Percentiles rank a stretch among this genome's conserved stretches.
phyloP scores from a whole-genome alignment of 176 grass and related monocot species.

The Phyllostachys edulis region DNA sequence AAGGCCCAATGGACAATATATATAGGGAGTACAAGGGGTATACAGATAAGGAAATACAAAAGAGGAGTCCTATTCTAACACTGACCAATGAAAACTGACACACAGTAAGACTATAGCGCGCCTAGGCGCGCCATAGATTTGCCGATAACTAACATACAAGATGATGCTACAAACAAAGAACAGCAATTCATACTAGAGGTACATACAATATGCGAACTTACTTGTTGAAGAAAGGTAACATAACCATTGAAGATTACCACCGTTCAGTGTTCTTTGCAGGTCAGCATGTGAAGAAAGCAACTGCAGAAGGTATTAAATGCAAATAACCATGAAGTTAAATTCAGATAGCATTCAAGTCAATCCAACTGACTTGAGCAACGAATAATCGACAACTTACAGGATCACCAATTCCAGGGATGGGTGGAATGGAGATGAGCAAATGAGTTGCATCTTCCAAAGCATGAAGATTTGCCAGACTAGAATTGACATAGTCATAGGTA shows the following conservation, averaged over 20 bases:
- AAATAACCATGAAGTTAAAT: not conserved
- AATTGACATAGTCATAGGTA: constrained; percentile 5
- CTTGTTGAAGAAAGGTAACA: constrained; percentile 87
- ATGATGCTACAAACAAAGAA: not conserved
- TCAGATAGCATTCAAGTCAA: not conserved
- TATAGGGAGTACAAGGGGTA: too few species aligned
- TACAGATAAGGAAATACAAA: too few species aligned
- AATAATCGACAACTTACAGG: constrained; percentile 49
- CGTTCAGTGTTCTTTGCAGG: constrained; percentile 43
- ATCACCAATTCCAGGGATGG: constrained; percentile 62
- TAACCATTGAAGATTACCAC: constrained; percentile 70
- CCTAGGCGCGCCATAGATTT: too few species aligned
- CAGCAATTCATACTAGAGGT: not conserved
- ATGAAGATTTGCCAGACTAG: constrained; percentile 46
- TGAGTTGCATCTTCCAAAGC: constrained; percentile 55
- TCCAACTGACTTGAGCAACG: not conserved
- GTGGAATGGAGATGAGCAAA: constrained; percentile 73
- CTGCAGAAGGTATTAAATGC: constrained; percentile 45
- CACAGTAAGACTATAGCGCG: too few species aligned
- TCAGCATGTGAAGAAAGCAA: constrained; percentile 50
- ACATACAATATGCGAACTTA: constrained; percentile 30
- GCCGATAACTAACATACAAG: not conserved
- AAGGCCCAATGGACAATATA: too few species aligned
- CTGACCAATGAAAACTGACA: too few species aligned
- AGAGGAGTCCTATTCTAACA: too few species aligned